Conservation (phyloP, 306 rosid genomes). For the Malus fusca region DNA sequence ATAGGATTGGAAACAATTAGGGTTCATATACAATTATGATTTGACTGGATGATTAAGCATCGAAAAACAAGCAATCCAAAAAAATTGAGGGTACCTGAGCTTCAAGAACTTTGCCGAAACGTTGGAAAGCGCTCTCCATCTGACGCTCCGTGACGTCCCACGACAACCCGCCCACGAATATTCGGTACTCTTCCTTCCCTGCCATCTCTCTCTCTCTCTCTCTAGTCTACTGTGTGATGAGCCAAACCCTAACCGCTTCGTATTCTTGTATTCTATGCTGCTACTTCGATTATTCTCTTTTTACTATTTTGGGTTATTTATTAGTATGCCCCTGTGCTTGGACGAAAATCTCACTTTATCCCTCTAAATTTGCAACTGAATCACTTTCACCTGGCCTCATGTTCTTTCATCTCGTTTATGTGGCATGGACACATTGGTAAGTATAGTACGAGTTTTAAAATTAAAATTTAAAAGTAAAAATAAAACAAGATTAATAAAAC, state of each 20-base stretch:
- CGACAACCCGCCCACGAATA: conserved; percentile 86
- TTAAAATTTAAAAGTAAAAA: too few species aligned
- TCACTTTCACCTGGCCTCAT: too few species aligned
- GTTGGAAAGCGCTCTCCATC: conserved; percentile 70
- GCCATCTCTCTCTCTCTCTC: conserved; percentile 42
- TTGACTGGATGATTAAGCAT: neutral
- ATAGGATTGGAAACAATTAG: neutral
- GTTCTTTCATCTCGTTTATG: too few species aligned
- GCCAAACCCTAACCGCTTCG: conserved; percentile 14
- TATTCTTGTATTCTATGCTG: neutral
- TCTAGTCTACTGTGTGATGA: neutral
- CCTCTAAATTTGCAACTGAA: too few species aligned
- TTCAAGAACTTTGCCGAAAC: conserved; percentile 76
- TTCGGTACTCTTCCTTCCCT: conserved; percentile 74
- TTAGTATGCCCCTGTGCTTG: neutral
- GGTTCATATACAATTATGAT: neutral
- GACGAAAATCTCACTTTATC: too few species aligned
- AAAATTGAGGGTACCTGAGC: conserved; percentile 51
- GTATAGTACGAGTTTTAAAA: too few species aligned
- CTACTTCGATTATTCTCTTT: neutral
- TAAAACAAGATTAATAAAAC: too few species aligned
- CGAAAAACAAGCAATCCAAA: neutral
- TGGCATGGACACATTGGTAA: too few species aligned
- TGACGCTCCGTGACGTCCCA: conserved; percentile 90
- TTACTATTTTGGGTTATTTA: neutral